Evolutionary conservation across 179 eudicot genomes (phyloP).

Genomic region (Beta corolliflora): DNA sequence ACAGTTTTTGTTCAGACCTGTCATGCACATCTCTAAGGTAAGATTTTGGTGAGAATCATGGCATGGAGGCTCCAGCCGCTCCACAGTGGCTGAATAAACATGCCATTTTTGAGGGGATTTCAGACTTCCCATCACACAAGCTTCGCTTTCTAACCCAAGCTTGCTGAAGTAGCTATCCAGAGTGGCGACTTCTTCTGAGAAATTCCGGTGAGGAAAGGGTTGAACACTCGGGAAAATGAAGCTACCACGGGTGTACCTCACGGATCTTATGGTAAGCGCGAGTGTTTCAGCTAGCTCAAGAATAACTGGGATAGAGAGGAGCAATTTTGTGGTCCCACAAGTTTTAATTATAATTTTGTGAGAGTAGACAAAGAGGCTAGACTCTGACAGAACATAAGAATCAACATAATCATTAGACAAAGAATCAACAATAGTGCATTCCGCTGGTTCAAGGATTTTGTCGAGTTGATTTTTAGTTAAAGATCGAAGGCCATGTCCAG

Average conservation of each 20-base stretch:
- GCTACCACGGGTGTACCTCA: slow-evolving; percentile 79
- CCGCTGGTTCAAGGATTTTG: slow-evolving; percentile 70
- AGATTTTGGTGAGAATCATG: slow-evolving; percentile 37
- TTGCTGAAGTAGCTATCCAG: slow-evolving; percentile 68
- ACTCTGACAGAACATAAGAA: slow-evolving; percentile 88
- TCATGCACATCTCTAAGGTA: slow-evolving; percentile 85
- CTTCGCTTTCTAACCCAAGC: slow-evolving; percentile 58
- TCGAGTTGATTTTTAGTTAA: slow-evolving; percentile 66
- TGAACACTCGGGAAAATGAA: slow-evolving; percentile 84
- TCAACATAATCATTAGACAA: slow-evolving; percentile 61
- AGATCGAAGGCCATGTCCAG: slow-evolving; percentile 68
- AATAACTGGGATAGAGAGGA: slow-evolving; percentile 66
- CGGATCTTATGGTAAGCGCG: slow-evolving; percentile 56
- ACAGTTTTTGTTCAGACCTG: slow-evolving; percentile 61
- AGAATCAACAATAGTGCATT: slow-evolving; percentile 81
- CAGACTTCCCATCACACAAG: slow-evolving; percentile 62
- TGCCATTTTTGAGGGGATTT: slow-evolving; percentile 63
- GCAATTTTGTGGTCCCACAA: slow-evolving; percentile 86
- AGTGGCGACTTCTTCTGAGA: slow-evolving; percentile 75
- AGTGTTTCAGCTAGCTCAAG: slow-evolving; percentile 53
- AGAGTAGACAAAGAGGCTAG: slow-evolving; percentile 74
- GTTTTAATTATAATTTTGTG: slow-evolving; percentile 82
- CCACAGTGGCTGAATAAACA: slow-evolving; percentile 60
- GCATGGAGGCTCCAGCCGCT: slow-evolving; percentile 37
- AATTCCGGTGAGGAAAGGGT: slow-evolving; percentile 64